Evolutionary conservation across 2,329 filamentous ascomycete genomes (phyloP).

Genomic region (Colletotrichum lini): DNA sequence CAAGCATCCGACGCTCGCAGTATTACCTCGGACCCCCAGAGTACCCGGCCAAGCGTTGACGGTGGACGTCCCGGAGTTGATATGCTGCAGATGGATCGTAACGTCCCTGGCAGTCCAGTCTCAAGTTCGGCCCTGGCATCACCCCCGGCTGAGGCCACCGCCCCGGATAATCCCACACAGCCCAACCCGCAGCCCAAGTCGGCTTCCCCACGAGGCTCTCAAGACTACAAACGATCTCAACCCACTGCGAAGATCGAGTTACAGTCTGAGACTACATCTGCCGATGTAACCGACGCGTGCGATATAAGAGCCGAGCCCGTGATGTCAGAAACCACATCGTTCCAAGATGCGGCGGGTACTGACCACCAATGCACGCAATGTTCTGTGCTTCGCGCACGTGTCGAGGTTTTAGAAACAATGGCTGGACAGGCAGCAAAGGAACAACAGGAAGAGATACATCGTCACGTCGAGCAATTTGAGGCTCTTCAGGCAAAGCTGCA

Average conservation of each 20-base stretch:
- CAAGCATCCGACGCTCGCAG: conserved; percentile 28
- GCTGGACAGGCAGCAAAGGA: conserved; percentile 18
- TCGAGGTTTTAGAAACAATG: conserved; percentile 29
- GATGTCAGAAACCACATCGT: neutral
- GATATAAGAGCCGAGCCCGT: neutral
- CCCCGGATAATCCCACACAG: neutral
- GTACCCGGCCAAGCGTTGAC: conserved; percentile 21
- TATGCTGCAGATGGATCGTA: conserved; percentile 2
- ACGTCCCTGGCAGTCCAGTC: neutral
- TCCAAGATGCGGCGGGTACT: neutral
- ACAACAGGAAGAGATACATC: conserved; percentile 81
- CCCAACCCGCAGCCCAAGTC: neutral
- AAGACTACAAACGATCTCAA: neutral
- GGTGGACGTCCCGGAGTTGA: conserved; percentile 1
- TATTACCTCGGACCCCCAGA: conserved; percentile 20
- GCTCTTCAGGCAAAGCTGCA: conserved; percentile 91
- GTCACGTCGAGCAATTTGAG: conserved; percentile 91
- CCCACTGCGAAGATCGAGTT: neutral
- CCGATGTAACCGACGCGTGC: too few relatives aligned
- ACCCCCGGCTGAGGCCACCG: neutral
- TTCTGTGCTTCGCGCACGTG: neutral
- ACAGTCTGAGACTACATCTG: neutral
- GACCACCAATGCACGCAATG: conserved; percentile 33
- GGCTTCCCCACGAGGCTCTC: neutral
- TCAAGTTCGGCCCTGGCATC: neutral